Base-by-base conservation (phyloP, 495 filamentous ascomycete species). In the Cairneyella variabilis region DNA sequence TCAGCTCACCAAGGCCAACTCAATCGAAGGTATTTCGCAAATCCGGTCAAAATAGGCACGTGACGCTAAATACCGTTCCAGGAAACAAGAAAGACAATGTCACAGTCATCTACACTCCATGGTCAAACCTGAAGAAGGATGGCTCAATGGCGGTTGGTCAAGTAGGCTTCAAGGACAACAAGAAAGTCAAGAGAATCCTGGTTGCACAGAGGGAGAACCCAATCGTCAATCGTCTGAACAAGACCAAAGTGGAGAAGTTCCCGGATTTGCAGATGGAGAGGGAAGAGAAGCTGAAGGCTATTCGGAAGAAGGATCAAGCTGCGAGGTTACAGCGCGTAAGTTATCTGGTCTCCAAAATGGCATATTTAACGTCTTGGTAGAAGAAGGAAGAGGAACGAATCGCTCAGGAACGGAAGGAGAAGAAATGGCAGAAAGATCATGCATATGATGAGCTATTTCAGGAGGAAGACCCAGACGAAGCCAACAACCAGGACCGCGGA, bases 21-120 rank as follows among this genome's bases (percentile, higher is more conserved):
- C 91, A 27, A 98, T 98, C 62, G 93, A 98, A 71, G 95, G 89
- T 89, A 51, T 38, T 25, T 17, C 18, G 8, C 1, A 42, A 18
- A 12, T 34, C 14, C n/a, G 9, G 26, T 4, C 25, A 22, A n/a
- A 41, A 11, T 44, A 44, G 22, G 25, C 52, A 45, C 28, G 34
- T 62, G 48, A 51, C 37, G n/a, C 39, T 60, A 26, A 62, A n/a
- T 12, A 41, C 9, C 21, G 16, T 17, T 27, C n/a, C 43, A 89
- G 86, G 93, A 53, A 98, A 97, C 72, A 98, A 98, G 71, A 97
- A 97, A 72, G 93, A 97, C 63, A 97, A 97, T 69, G 77, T 97
- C 54, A 95, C 88, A 14, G 71, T 98, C 51, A 91, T 98, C 60
- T 98, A 97, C 70, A 98, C 93, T 2, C 95, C 93, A 17, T 97